Percentiles rank a stretch among this genome's conserved stretches.
These are phyloP conservation scores for Talaromyces sp. DNA, from an alignment of 2,329 filamentous ascomycete species.

Conservation along the genomic window DNA sequence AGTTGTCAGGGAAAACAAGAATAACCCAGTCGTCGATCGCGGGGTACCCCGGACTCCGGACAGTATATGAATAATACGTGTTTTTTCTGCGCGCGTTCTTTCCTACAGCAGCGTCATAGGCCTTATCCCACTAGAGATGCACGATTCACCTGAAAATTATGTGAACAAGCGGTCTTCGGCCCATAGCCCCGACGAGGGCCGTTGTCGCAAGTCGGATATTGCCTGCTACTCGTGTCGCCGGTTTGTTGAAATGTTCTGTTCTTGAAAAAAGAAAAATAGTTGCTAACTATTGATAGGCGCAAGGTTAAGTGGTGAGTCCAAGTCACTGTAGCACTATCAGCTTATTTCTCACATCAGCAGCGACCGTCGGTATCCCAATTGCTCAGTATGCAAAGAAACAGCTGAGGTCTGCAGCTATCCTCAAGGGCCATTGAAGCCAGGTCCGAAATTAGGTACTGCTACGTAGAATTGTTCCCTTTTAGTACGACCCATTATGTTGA, in stretches of 20 bases:
- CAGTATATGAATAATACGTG: too few species aligned
- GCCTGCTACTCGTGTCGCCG: neutral
- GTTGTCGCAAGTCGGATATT: neutral
- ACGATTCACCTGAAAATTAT: neutral
- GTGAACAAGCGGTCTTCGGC: neutral
- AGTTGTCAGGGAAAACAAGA: too few species aligned
- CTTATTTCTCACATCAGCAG: neutral
- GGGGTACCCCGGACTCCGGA: too few species aligned
- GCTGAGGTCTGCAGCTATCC: slow-evolving; percentile 22
- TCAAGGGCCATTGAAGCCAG: slow-evolving; percentile 21
- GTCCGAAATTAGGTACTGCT: slow-evolving; percentile 24
- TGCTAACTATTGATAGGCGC: neutral
- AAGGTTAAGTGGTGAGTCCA: neutral
- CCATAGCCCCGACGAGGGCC: neutral
- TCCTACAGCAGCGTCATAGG: too few species aligned
- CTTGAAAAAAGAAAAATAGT: too few species aligned
- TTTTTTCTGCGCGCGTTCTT: too few species aligned
- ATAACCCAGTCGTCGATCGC: too few species aligned
- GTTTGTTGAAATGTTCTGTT: neutral
- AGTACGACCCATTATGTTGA: too few species aligned
- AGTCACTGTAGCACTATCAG: too few species aligned
- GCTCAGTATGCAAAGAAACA: slow-evolving; percentile 20
- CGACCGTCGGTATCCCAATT: neutral
- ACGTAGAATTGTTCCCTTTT: too few species aligned
- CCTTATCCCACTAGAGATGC: neutral